These are phyloP conservation scores for Pseudonitzschia delicatissima DNA, from an alignment of 108 stramenopile genomes.

Conservation along the genomic window DNA sequence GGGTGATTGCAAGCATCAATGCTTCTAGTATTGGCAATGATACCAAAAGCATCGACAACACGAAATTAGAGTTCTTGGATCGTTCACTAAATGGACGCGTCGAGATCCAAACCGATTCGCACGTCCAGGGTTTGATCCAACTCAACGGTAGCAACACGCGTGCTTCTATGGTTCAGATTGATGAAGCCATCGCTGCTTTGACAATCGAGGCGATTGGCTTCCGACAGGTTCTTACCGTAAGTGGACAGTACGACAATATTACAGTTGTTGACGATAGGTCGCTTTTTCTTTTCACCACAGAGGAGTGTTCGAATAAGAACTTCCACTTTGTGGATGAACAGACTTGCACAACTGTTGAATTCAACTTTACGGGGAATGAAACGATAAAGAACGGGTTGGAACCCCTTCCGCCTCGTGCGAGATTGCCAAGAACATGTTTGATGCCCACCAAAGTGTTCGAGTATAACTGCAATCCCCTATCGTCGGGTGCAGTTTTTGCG, in stretches of 20 bases:
- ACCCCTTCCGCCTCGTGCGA: neutral
- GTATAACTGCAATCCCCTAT: slow-evolving; percentile 4
- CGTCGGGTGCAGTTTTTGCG: neutral
- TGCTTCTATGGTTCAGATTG: neutral
- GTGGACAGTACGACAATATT: neutral
- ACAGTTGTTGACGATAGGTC: neutral
- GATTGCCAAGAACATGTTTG: neutral
- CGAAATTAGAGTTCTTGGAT: neutral
- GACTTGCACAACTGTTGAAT: neutral
- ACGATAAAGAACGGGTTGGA: too few species aligned
- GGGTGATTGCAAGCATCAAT: neutral
- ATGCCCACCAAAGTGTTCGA: neutral
- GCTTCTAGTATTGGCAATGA: neutral
- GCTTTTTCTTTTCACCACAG: neutral
- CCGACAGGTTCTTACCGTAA: slow-evolving; percentile 10
- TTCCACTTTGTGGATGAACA: too few species aligned
- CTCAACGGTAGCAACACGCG: neutral
- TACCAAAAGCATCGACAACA: neutral
- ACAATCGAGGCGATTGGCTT: neutral
- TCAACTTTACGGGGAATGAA: too few species aligned
- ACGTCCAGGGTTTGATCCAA: neutral
- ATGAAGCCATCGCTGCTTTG: neutral
- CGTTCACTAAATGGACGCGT: neutral
- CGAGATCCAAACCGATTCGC: neutral
- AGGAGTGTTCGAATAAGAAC: neutral